A percentile compares a stretch with the other conserved stretches of the same genome.
phyloP scores from a whole-genome alignment of 345 rosid genomes.

The Camelina laxa region DNA sequence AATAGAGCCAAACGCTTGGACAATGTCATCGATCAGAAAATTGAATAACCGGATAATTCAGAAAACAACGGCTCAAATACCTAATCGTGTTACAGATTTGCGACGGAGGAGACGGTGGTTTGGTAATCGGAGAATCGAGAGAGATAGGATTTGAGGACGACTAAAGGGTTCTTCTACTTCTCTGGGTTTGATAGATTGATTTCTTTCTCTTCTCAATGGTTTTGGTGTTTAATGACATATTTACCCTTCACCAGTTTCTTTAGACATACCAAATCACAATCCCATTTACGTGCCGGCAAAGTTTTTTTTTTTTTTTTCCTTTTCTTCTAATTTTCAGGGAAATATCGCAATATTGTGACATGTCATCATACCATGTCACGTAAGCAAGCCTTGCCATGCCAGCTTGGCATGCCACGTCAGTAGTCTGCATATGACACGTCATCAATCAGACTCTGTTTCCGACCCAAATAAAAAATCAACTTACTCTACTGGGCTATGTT shows the following conservation, averaged over 20 bases:
- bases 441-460: too few relatives aligned
- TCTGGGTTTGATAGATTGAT: not conserved
- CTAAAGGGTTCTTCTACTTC: not conserved
- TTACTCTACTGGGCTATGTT: too few relatives aligned
- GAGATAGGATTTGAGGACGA: conserved; percentile 1
- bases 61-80: not conserved
- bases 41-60: not conserved
- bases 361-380: not conserved
- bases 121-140: not conserved
- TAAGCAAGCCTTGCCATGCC: too few relatives aligned
- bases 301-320: not conserved
- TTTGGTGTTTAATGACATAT: not conserved
- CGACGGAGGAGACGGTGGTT: not conserved
- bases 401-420: too few relatives aligned
- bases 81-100: not conserved
- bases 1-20: conserved; percentile 12
- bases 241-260: not conserved
- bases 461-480: too few relatives aligned
- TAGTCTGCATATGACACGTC: too few relatives aligned
- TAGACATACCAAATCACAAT: not conserved
- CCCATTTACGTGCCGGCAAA: not conserved
- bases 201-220: not conserved
- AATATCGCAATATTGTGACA: not conserved
- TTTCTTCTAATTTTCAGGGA: too few relatives aligned
- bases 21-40: conserved; percentile 20